Conservation (phyloP, 441 rosid species). For the Arabidopsis hybrid region DNA sequence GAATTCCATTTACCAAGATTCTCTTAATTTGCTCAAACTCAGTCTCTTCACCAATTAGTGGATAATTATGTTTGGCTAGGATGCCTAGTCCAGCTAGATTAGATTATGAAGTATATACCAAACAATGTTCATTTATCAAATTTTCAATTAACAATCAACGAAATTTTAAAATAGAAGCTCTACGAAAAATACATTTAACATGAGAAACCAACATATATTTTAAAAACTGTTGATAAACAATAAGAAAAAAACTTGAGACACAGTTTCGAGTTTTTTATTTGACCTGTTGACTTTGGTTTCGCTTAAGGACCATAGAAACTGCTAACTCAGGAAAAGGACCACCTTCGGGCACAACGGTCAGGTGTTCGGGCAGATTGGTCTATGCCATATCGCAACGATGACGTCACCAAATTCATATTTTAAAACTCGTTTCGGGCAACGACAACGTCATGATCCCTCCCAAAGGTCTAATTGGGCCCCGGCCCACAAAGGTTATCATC, state of each 20-base stretch:
- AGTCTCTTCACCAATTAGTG: conserved; percentile 38
- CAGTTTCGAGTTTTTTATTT: conserved; percentile 34
- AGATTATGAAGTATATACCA: neutral
- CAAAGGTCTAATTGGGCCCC: conserved; percentile 39
- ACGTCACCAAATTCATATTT: conserved; percentile 47
- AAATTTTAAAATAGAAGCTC: neutral
- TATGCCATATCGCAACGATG: conserved; percentile 29
- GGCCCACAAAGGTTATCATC: conserved; percentile 43
- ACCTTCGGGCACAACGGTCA: conserved; percentile 45
- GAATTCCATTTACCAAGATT: conserved; percentile 58
- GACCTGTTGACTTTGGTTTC: conserved; percentile 45
- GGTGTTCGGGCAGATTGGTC: conserved; percentile 38
- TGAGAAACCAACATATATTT: neutral
- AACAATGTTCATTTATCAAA: neutral
- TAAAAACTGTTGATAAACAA: neutral
- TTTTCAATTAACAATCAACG: conserved; percentile 4
- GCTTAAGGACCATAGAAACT: conserved; percentile 30
- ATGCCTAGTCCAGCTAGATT: conserved; percentile 33
- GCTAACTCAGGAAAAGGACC: conserved; percentile 33
- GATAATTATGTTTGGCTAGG: conserved; percentile 37
- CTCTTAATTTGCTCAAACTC: conserved; percentile 49
- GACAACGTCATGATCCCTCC: conserved; percentile 53
- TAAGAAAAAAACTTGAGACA: conserved; percentile 20
- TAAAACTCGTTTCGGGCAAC: conserved; percentile 54
- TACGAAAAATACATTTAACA: conserved; percentile 9